These are phyloP conservation scores for Thuidium tamariscinum DNA, from an alignment of 225 moss, liverwort and hornwort genomes.

Conservation along the genomic window DNA sequence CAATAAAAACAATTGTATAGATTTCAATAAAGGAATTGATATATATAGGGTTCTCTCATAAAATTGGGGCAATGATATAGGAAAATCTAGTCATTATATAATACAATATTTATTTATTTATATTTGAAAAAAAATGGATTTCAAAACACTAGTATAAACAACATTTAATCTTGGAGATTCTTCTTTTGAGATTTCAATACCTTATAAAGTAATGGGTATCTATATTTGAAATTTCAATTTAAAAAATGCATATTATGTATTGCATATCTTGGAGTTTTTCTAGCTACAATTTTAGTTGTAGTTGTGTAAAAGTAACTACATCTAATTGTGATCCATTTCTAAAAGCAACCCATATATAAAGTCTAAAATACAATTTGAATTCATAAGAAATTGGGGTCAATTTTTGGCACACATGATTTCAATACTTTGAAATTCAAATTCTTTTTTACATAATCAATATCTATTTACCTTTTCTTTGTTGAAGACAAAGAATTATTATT, in stretches of 20 bases:
- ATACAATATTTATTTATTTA: background rate
- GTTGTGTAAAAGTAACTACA: fast-evolving
- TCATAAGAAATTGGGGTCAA: fast-evolving
- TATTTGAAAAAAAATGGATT: background rate
- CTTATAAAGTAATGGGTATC: too few relatives aligned
- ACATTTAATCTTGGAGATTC: background rate
- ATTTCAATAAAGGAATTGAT: background rate
- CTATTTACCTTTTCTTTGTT: too few relatives aligned
- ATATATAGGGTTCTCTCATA: fast-evolving
- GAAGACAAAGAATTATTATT: too few relatives aligned
- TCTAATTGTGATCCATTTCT: background rate
- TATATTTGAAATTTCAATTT: background rate
- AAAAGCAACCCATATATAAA: too few relatives aligned
- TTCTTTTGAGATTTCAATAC: background rate
- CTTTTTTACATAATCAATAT: too few relatives aligned
- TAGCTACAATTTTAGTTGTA: background rate
- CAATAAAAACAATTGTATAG: background rate
- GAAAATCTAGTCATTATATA: background rate
- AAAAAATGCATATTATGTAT: background rate
- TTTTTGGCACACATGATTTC: background rate
- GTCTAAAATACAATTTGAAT: background rate
- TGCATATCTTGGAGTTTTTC: background rate
- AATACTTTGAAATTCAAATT: background rate
- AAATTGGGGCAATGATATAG: too few relatives aligned
- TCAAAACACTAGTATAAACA: background rate